Percentiles rank a stretch among this genome's conserved stretches.
phyloP scores from a whole-genome alignment of 768 basidiomycete species.

The Trametes cingulata region DNA sequence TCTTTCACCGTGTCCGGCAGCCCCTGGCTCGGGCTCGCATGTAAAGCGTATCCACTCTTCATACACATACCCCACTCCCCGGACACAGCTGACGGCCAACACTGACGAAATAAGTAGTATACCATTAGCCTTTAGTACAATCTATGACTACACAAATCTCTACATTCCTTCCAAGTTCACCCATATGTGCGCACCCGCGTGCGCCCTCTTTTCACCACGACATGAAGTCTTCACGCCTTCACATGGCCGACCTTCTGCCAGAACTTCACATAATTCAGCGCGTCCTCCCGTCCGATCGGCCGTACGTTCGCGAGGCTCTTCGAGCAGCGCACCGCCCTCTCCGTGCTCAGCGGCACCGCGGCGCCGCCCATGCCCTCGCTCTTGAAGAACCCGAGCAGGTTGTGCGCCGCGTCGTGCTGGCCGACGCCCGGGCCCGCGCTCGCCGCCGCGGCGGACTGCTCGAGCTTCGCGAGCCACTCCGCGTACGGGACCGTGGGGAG shows the following conservation, averaged over 20 bases:
- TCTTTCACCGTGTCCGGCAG: too few species aligned
- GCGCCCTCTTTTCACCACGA: neutral
- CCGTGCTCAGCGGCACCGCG: constrained; percentile 12
- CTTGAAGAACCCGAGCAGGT: constrained; percentile 17
- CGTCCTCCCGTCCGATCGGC: constrained; percentile 20
- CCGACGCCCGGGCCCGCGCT: constrained; percentile 1
- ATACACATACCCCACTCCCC: too few species aligned
- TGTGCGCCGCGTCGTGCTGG: constrained; percentile 18
- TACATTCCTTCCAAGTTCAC: neutral
- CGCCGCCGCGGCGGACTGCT: constrained; percentile 9
- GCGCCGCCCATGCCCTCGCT: constrained; percentile 13
- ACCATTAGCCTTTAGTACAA: too few species aligned
- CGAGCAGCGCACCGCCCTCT: constrained; percentile 8
- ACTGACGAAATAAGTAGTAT: too few species aligned
- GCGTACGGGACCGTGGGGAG: constrained; percentile 26
- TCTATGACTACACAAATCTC: too few species aligned
- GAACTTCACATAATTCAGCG: constrained; percentile 16
- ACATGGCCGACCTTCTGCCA: constrained; percentile 18
- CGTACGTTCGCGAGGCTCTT: constrained; percentile 10
- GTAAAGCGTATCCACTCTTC: too few species aligned
- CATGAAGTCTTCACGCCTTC: constrained; percentile 1
- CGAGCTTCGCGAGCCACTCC: constrained; percentile 27
- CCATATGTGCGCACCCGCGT: too few species aligned
- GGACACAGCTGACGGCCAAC: too few species aligned
- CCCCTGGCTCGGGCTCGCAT: too few species aligned